These are phyloP conservation scores for Phytophthora foliorum DNA, from an alignment of 352 stramenopile species.

Conservation along the genomic window DNA sequence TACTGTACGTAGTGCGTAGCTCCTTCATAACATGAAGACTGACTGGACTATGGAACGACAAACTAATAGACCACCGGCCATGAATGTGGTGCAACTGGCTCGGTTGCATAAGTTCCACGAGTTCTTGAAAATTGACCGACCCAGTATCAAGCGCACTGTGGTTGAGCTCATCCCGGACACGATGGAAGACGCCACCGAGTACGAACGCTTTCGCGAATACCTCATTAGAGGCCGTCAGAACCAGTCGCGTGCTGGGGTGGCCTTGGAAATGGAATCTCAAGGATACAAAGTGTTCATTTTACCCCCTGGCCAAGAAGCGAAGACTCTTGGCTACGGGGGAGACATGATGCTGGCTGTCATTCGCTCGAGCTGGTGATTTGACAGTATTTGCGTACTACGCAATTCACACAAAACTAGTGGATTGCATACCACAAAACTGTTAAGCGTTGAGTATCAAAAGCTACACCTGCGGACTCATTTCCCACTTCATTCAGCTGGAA, in stretches of 20 bases:
- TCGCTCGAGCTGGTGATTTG: conserved; percentile 42
- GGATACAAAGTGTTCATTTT: conserved; percentile 82
- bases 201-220: conserved; percentile 70
- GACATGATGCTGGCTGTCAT: conserved; percentile 73
- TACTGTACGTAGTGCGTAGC: conserved; percentile 13
- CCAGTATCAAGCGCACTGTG: conserved; percentile 54
- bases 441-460: too few relatives aligned
- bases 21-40: background rate
- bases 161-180: conserved; percentile 67
- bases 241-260: conserved; percentile 53
- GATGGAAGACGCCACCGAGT: conserved; percentile 49
- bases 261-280: conserved; percentile 64
- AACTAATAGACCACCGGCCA: conserved; percentile 46
- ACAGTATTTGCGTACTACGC: background rate
- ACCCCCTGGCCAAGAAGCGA: conserved; percentile 61
- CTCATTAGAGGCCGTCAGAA: conserved; percentile 54
- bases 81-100: conserved; percentile 72
- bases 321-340: conserved; percentile 67
- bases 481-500: too few relatives aligned
- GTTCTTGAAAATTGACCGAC: conserved; percentile 70
- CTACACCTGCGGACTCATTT: too few relatives aligned
- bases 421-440: too few relatives aligned
- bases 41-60: background rate
- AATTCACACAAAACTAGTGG: too few relatives aligned
- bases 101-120: conserved; percentile 59